Evolutionary conservation across 169 alveolate species (phyloP).

Genomic region (Eimeria tenella): DNA sequence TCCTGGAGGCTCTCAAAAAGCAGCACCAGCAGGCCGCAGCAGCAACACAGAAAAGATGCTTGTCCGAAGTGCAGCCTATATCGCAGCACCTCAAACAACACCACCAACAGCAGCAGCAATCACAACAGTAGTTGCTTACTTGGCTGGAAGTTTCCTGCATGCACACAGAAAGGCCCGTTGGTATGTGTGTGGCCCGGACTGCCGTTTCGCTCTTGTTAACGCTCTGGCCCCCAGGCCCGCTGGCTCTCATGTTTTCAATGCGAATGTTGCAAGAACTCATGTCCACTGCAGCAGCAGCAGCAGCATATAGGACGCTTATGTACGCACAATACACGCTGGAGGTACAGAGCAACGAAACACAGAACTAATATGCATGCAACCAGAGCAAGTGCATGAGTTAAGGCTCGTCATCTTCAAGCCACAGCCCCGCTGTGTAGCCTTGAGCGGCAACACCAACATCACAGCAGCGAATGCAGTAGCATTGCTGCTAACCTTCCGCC

Average conservation of each 20-base stretch:
- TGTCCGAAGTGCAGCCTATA: background rate
- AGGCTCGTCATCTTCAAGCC: background rate
- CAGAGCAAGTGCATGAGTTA: background rate
- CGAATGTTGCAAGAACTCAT: conserved; percentile 84
- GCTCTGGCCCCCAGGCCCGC: conserved; percentile 98
- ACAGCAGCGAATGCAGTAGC: background rate
- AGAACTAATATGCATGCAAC: background rate
- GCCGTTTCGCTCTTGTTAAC: conserved; percentile 97
- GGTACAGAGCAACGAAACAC: background rate
- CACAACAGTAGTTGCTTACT: conserved; percentile 13
- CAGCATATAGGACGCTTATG: background rate
- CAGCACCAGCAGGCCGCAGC: conserved; percentile 35
- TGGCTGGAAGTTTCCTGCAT: conserved; percentile 77
- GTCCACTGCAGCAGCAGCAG: conserved; percentile 62
- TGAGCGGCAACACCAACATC: background rate
- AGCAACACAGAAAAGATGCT: conserved; percentile 14
- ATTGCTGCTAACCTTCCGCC: background rate
- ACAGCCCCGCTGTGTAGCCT: background rate
- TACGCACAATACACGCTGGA: background rate
- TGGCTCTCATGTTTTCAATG: conserved; percentile 93
- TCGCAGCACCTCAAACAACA: background rate
- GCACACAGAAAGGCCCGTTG: conserved; percentile 93
- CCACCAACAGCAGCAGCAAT: background rate
- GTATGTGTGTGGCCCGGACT: conserved; percentile 94
- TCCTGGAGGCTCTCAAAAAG: background rate